These are phyloP conservation scores for Colletotrichum brevisporum DNA, from an alignment of 2,329 filamentous ascomycete genomes.

Conservation along the genomic window DNA sequence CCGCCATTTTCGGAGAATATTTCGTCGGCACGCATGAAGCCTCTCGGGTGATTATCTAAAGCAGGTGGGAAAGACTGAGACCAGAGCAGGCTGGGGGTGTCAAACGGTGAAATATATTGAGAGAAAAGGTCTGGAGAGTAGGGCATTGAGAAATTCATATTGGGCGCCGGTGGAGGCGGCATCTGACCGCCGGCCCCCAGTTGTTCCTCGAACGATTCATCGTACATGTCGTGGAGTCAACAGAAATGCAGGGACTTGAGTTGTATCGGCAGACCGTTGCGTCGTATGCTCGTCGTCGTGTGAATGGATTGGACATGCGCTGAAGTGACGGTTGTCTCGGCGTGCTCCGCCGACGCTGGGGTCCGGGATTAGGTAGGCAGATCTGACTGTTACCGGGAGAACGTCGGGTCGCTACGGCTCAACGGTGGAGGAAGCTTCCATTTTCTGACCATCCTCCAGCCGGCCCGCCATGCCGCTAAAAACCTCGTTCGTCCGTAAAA, in stretches of 20 bases:
- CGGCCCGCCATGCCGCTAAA: slow-evolving; percentile 35
- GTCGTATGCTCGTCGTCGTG: slow-evolving; percentile 17
- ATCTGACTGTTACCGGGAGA: slow-evolving; percentile 34
- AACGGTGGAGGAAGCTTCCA: slow-evolving; percentile 8
- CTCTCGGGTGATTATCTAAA: slow-evolving; percentile 37
- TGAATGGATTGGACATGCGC: slow-evolving; percentile 32
- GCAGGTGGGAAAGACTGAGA: slow-evolving; percentile 40
- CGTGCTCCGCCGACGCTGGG: slow-evolving; percentile 23
- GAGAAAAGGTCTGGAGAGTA: slow-evolving; percentile 31
- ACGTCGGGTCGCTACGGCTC: slow-evolving; percentile 28
- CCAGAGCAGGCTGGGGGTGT: slow-evolving; percentile 41
- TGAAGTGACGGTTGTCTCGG: slow-evolving; percentile 22
- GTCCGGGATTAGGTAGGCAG: slow-evolving; percentile 26
- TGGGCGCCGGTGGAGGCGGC: slow-evolving; percentile 24
- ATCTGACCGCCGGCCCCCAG: slow-evolving; percentile 22
- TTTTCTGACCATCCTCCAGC: slow-evolving; percentile 23
- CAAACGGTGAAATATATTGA: slow-evolving; percentile 37
- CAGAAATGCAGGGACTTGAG: not conserved
- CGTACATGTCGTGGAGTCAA: slow-evolving; percentile 10
- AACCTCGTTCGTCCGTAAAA: not conserved
- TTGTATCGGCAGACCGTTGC: slow-evolving; percentile 11
- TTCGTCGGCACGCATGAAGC: slow-evolving; percentile 38
- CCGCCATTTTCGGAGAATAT: slow-evolving; percentile 39
- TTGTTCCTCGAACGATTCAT: slow-evolving; percentile 29
- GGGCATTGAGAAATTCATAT: slow-evolving; percentile 22